Evolutionary conservation across 495 filamentous ascomycete genomes (phyloP).

Genomic region (Lasiosphaeriaceae sp.): DNA sequence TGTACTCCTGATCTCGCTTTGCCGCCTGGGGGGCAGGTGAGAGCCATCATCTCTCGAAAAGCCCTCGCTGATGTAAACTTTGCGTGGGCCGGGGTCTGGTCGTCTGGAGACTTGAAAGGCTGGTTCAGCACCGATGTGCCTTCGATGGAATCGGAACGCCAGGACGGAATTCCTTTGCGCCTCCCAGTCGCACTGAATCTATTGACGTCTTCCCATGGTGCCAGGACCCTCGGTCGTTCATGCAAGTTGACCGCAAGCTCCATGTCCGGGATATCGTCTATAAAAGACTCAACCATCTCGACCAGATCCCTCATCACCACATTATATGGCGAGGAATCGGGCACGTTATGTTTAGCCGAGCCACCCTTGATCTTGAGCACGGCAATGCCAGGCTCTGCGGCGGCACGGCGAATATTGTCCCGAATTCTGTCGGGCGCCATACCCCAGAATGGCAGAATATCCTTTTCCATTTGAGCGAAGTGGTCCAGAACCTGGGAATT

Average conservation of each 20-base stretch:
- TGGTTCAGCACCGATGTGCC: conserved; percentile 3
- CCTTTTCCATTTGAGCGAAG: conserved; percentile 67
- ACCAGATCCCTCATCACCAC: conserved; percentile 57
- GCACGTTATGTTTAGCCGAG: conserved; percentile 41
- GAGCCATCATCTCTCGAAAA: conserved; percentile 48
- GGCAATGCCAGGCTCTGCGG: conserved; percentile 35
- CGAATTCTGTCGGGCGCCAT: conserved; percentile 59
- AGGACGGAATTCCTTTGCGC: conserved; percentile 18
- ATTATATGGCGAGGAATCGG: conserved; percentile 44
- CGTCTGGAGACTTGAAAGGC: neutral
- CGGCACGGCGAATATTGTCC: conserved; percentile 28
- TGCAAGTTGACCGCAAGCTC: conserved; percentile 76
- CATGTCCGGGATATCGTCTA: conserved; percentile 72
- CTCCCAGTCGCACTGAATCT: conserved; percentile 36
- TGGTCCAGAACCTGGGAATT: conserved; percentile 68
- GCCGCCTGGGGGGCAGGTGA: conserved; percentile 57
- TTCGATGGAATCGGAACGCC: neutral
- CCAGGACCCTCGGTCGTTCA: conserved; percentile 70
- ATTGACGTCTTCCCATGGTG: conserved; percentile 59
- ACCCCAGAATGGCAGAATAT: conserved; percentile 72
- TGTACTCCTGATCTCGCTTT: conserved; percentile 48
- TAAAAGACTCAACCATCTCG: conserved; percentile 63
- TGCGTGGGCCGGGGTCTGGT: neutral
- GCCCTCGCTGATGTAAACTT: conserved; percentile 34
- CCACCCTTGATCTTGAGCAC: conserved; percentile 47